Conservation (phyloP, 768 basidiomycete genomes). For the Postia placenta region DNA sequence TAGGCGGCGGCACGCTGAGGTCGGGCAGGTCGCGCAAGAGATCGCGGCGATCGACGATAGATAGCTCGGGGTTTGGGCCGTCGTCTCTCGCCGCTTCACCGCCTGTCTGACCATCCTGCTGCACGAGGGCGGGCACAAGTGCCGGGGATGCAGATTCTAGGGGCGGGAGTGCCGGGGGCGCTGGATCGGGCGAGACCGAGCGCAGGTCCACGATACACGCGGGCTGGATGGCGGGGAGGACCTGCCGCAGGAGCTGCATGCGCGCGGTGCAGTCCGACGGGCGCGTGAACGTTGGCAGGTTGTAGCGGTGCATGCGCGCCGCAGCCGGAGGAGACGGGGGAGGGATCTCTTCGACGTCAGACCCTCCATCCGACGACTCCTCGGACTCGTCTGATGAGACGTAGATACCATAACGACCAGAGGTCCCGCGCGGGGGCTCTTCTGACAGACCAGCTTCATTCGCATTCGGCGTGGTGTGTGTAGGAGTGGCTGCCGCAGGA, state of each 20-base stretch:
- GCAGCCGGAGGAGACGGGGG: conserved; percentile 1
- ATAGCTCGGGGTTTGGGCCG: neutral
- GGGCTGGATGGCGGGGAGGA: conserved; percentile 16
- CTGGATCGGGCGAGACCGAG: neutral
- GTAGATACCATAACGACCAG: conserved; percentile 63
- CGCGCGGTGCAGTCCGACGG: conserved; percentile 2
- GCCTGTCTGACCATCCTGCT: neutral
- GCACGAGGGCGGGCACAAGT: neutral
- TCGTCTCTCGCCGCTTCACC: neutral
- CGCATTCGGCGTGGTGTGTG: neutral
- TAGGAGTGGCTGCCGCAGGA: neutral
- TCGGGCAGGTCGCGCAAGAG: neutral
- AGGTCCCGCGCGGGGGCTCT: conserved; percentile 27
- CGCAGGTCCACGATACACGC: neutral
- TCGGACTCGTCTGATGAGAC: conserved; percentile 30
- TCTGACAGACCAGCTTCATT: conserved; percentile 22
- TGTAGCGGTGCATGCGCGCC: neutral
- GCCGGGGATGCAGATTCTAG: neutral
- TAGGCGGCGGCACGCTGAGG: neutral
- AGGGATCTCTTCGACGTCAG: conserved; percentile 20
- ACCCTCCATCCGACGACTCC: conserved; percentile 36
- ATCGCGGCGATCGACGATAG: neutral
- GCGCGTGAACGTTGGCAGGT: neutral
- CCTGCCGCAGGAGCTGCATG: conserved; percentile 14
- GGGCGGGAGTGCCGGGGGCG: neutral